Percentiles rank a stretch among this genome's conserved stretches.
Evolutionary conservation across 2,329 filamentous ascomycete genomes (phyloP).

Genomic region (Fusarium haematococcum): DNA sequence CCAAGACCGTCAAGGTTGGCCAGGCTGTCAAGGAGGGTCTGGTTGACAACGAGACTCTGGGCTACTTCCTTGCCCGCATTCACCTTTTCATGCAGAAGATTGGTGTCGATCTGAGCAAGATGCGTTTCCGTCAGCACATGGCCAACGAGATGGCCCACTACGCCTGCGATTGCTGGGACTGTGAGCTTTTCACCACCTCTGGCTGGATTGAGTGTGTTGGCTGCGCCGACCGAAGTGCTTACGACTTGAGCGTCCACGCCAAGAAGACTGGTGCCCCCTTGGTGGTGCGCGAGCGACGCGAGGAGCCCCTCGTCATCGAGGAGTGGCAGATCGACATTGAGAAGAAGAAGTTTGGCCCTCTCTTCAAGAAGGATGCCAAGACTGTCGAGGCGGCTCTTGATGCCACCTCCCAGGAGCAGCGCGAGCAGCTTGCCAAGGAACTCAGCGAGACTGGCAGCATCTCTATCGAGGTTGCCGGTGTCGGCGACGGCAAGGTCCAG

Average conservation of each 20-base stretch:
- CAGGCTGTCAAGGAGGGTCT: conserved; percentile 84
- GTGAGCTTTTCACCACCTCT: conserved; percentile 88
- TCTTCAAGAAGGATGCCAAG: conserved; percentile 95
- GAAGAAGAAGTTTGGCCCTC: conserved; percentile 95
- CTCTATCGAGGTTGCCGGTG: conserved; percentile 76
- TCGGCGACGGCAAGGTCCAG: conserved; percentile 79
- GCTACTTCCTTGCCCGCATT: conserved; percentile 96
- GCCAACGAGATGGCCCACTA: conserved; percentile 84
- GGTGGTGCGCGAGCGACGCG: conserved; percentile 83
- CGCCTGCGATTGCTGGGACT: conserved; percentile 97
- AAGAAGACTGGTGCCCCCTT: conserved; percentile 92
- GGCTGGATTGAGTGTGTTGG: conserved; percentile 99
- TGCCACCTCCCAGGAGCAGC: conserved; percentile 81
- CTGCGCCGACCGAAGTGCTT: conserved; percentile 94
- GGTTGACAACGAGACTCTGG: conserved; percentile 97
- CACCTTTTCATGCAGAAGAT: conserved; percentile 90
- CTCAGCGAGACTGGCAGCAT: conserved; percentile 81
- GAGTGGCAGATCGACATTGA: conserved; percentile 90
- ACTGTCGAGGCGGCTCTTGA: conserved; percentile 83
- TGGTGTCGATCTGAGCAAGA: conserved; percentile 86
- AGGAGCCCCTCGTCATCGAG: conserved; percentile 82
- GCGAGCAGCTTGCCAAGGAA: conserved; percentile 81
- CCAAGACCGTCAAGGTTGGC: conserved; percentile 81
- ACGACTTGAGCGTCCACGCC: conserved; percentile 91
- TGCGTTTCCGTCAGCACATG: conserved; percentile 99